Evolutionary conservation across 2,329 filamentous ascomycete species (phyloP), one percentile per base, ranked within the genome.

Genomic region (Clonostachys byssicola): DNA sequence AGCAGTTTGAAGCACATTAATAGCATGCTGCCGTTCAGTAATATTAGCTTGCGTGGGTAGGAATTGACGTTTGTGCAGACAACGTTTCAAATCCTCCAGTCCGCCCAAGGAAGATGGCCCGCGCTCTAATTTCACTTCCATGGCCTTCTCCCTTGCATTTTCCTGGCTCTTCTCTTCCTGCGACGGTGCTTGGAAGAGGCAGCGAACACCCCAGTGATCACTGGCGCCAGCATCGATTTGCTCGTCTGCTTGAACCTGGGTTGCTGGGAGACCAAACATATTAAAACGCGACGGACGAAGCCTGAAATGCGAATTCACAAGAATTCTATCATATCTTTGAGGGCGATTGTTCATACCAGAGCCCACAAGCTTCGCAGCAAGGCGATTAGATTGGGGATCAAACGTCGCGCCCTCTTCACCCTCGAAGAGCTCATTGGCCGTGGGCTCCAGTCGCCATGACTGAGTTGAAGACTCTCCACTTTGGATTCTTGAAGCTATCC

Each of bases 391-490:
- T 3, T 63, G 63, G 1, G 83, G 83, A 54, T 87, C 76, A 57
- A 84, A 87, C 0, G 84, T 88, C 5, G 81, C 80, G 2, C 82
- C 83, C 50, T 81, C 72, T 57, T 86, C 83, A 2, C 82, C 84
- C 45, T 80, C 74, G 33, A 72, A 74, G 6, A 54, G 59, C 14
- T 68, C 61, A 38, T 54, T 54, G 6, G 49, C 49, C 16, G 47
- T 53, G 2, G 16, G 40, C 4, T 30, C 23, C 9, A 30, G 3
- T 30, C 23, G 23, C 23, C 23, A 30, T 10, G 23, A 30, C 5
- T 55, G 49, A 35, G 56, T 55, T 5, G 65, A 67, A 34, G 64
- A 67, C 36, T 75, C 72, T 3, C 69, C 67, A 8, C 63, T 63
- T 40, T 72, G 67, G 1, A 74, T 57, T 16, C 71, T 67, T 13